Conservation (phyloP, 2,329 filamentous ascomycete species). For the Xylariales sp. region DNA sequence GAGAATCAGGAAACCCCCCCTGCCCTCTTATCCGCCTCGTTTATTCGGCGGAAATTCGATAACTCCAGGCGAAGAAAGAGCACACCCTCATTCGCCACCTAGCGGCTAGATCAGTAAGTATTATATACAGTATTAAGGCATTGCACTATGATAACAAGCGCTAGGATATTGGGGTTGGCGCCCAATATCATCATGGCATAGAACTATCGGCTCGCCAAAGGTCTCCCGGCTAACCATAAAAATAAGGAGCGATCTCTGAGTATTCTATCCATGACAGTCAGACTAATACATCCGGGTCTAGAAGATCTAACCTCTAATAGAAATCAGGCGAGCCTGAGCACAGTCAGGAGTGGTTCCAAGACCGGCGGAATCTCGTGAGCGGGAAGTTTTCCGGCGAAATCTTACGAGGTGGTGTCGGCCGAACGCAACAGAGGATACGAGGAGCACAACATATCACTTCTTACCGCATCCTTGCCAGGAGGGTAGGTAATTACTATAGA, state of each 20-base stretch:
- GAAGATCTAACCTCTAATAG: background rate
- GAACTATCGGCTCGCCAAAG: too few relatives aligned
- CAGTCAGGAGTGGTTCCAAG: background rate
- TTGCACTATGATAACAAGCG: background rate
- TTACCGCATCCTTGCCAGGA: slow-evolving; percentile 21
- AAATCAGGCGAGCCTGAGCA: background rate
- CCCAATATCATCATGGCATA: background rate
- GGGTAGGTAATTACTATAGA: slow-evolving; percentile 15
- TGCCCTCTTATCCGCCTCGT: slow-evolving; percentile 8
- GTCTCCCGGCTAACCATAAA: background rate
- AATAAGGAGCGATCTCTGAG: background rate
- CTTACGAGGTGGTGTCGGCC: slow-evolving; percentile 15
- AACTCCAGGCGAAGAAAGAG: slow-evolving; percentile 1
- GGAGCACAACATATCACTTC: slow-evolving; percentile 24
- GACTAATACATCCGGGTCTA: background rate
- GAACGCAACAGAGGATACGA: slow-evolving; percentile 30
- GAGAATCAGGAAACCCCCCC: slow-evolving; percentile 6
- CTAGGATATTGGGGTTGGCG: background rate
- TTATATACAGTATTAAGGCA: background rate
- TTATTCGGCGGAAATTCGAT: slow-evolving; percentile 13
- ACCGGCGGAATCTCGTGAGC: background rate
- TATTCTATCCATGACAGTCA: background rate
- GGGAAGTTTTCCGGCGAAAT: background rate
- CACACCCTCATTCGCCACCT: slow-evolving; percentile 1
- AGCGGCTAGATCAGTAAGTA: slow-evolving; percentile 17